Conservation (phyloP, 2,329 filamentous ascomycete species). For the Botryotinia convoluta region DNA sequence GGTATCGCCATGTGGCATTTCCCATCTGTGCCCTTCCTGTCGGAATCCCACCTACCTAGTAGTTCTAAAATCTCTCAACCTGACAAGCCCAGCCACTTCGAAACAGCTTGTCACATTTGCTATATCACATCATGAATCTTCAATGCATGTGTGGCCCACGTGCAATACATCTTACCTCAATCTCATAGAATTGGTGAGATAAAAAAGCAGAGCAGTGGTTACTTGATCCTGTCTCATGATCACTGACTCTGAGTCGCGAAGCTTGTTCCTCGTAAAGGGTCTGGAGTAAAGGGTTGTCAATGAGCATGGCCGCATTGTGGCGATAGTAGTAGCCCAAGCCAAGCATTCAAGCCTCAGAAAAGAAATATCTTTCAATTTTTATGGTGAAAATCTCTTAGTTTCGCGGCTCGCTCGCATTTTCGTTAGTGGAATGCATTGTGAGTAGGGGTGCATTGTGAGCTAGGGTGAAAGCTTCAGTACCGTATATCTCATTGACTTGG, state of each 20-base stretch:
- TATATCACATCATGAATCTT: not conserved
- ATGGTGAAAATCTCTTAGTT: not conserved
- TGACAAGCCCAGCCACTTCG: not conserved
- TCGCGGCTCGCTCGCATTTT: slow-evolving; percentile 8
- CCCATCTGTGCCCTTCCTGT: not conserved
- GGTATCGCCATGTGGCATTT: slow-evolving; percentile 2
- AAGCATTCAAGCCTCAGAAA: slow-evolving; percentile 1
- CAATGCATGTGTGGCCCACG: slow-evolving; percentile 7
- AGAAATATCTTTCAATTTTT: not conserved
- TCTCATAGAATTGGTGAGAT: not conserved
- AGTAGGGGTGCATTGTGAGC: not conserved
- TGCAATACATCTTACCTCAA: not conserved
- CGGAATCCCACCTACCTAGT: not conserved
- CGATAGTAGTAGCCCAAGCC: not conserved
- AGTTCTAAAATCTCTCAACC: not conserved
- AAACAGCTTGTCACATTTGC: not conserved
- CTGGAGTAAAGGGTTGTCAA: not conserved
- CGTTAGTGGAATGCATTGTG: not conserved
- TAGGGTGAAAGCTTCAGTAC: not conserved
- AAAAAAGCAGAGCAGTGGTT: not conserved
- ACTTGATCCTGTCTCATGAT: slow-evolving; percentile 6
- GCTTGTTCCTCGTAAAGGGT: slow-evolving; percentile 6
- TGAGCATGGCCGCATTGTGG: slow-evolving; percentile 1
- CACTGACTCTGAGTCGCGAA: not conserved
- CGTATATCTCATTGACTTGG: not conserved